Evolutionary conservation across 2,329 filamentous ascomycete species (phyloP), one percentile per base, ranked within the genome.

Genomic region (Hypoxylon sp.): DNA sequence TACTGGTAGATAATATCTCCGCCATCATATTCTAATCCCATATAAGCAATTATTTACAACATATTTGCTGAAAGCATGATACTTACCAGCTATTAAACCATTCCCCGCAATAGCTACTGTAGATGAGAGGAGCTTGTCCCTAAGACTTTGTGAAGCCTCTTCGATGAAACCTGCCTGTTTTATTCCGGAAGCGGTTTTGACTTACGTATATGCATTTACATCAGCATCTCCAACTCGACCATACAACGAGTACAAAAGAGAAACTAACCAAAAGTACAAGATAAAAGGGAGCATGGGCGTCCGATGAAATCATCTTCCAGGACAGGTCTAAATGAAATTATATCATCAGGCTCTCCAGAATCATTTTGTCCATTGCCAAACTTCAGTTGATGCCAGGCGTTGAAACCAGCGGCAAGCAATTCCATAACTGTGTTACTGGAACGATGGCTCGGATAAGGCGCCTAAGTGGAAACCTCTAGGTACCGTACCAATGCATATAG

Each of bases 351-450:
- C 44, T 87, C 83, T 1, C 74, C 52, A 19, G 47, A 3, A 65
- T 67, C 5, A 14, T 42, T 4, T 9, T 51, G 44, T 1, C 42
- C 13, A 44, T 55, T 11, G 6, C 47, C 47, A 64, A 88, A 84
- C 1, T 74, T 70, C 14, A 90, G 81, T 72, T 90, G 87, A 61
- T 79, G 77, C 86, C 86, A 90, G 59, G 87, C 86, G 73, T 90
- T 90, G 78, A 87, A 85, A 44, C 88, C 88, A 2, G 84, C 72
- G 46, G 83, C 86, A 73, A 85, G 86, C 4, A 90, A 76, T 57
- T 85, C 80, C 85, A 87, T 78, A 26, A n/a, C 33, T 58, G 22
- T 26, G 44, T 65, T 42, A 74, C 24, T 29, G 29, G 29, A 8
- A 35, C n/a, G 19, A 26, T 51, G 22, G 22, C 26, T 24, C 22